Evolutionary conservation across 2,329 filamentous ascomycete genomes (phyloP), one percentile per base, ranked within the genome.

Genomic region (Colletotrichum destructivum): DNA sequence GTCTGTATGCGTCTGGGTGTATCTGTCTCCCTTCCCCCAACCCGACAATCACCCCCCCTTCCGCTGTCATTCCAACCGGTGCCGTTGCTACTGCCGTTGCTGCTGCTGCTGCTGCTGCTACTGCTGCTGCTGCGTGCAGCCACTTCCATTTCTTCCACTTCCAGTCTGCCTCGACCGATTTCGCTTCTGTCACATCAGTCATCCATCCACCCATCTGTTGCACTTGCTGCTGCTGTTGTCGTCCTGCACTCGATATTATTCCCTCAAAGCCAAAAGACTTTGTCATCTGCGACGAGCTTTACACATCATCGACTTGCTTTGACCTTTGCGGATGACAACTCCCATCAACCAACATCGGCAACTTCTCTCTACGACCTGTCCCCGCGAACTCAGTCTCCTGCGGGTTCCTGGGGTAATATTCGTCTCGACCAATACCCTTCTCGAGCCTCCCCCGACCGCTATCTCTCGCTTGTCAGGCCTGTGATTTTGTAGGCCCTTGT

Each of bases 181-280:
- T 69, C 44, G 65, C 52, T 46, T 71, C 65, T 52, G 52, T 69
- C 69, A 71, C 65, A 63, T 59, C 69, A 54, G 64, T 47, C 69
- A 63, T 47, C 61, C 56, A 46, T 59, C 68, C 23, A 49, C 35
- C 35, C 35, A 38, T 38, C 35, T 38, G 35, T 38, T 38, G 35
- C 8, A 38, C 21, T 54, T 35, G 16, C 26, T 9, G 26, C 18
- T 54, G 51, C 49, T 52, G 18, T 18, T 64, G 26, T 26, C n/a
- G 51, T 26, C 31, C 44, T 46, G 31, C 65, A 57, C 44, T 59
- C 52, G 15, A 38, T 47, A 57, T 59, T 63, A 57, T 59, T 63
- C 21, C 38, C 59, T 52, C 47, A 26, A 51, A 40, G 44, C 46
- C 26, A 47, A 54, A 15, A 42, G 55, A 26, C 62, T 61, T 66